Evolutionary conservation across 2,329 filamentous ascomycete genomes (phyloP).

Genomic region (Penicillium occitanis): DNA sequence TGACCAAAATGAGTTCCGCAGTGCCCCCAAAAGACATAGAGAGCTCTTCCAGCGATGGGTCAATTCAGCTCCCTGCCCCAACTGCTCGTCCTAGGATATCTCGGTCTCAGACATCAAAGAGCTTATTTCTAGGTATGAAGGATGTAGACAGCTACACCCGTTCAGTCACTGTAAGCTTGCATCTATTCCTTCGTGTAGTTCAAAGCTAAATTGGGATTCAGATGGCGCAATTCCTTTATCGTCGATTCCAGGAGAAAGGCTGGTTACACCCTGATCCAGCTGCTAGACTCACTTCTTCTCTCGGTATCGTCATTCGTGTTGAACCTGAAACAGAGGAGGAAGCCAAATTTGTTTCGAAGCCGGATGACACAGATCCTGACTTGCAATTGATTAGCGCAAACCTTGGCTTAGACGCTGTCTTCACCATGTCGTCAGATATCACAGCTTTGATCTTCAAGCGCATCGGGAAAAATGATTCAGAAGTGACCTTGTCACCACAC

Average conservation of each 20-base stretch:
- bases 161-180: conserved; percentile 17
- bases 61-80: not conserved
- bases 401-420: conserved; percentile 11
- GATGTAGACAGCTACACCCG: conserved; percentile 19
- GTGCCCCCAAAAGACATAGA: not conserved
- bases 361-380: conserved; percentile 12
- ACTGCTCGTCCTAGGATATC: conserved; percentile 2
- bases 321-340: conserved; percentile 10
- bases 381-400: conserved; percentile 13
- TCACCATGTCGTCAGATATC: conserved; percentile 21
- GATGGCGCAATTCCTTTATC: conserved; percentile 20
- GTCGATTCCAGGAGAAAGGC: conserved; percentile 19
- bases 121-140: conserved; percentile 11
- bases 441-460: conserved; percentile 20
- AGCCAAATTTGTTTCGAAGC: conserved; percentile 15
- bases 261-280: conserved; percentile 19
- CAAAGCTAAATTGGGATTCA: not conserved
- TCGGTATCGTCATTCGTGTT: conserved; percentile 13
- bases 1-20: conserved; percentile 10
- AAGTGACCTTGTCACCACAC: conserved; percentile 18
- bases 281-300: conserved; percentile 15
- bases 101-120: conserved; percentile 15
- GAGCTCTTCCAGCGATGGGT: conserved; percentile 6
- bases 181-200: not conserved
- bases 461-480: conserved; percentile 17